phyloP scores from a whole-genome alignment of 495 filamentous ascomycete species.

The Daldinia decipiens region DNA sequence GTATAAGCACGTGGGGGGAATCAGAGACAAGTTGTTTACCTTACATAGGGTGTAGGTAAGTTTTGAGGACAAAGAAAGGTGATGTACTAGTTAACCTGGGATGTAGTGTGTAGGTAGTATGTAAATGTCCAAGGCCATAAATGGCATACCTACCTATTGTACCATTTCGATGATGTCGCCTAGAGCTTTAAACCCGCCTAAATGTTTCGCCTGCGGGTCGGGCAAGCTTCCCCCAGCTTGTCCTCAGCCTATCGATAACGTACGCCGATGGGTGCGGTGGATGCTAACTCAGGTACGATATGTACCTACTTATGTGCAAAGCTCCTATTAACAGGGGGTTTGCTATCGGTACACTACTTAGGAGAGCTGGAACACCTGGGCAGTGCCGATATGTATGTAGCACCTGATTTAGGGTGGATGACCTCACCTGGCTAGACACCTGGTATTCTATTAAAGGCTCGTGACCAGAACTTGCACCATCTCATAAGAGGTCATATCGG shows the following conservation, averaged over 20 bases:
- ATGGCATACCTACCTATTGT: no score
- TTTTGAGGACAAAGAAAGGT: constrained; percentile 8
- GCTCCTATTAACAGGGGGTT: neutral
- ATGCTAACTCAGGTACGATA: constrained; percentile 35
- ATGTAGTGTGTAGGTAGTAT: no score
- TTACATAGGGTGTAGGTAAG: neutral
- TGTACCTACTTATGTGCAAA: neutral
- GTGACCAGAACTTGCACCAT: constrained; percentile 22
- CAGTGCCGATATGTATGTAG: constrained; percentile 42
- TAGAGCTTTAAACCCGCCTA: constrained; percentile 27
- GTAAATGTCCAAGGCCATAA: neutral
- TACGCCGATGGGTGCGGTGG: neutral
- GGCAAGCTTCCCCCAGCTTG: neutral
- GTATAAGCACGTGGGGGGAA: neutral
- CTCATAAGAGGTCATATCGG: constrained; percentile 21
- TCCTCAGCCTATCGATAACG: constrained; percentile 33
- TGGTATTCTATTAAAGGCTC: constrained; percentile 36
- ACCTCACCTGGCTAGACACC: constrained; percentile 43
- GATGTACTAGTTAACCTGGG: neutral
- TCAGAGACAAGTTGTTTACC: constrained; percentile 2
- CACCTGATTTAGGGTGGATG: constrained; percentile 41
- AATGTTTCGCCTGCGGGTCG: constrained; percentile 16
- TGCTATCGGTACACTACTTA: constrained; percentile 7
- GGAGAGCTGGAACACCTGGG: constrained; percentile 19
- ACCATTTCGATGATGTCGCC: constrained; percentile 35